Conservation (phyloP, 2,329 filamentous ascomycete genomes). For the Aspergillus candidus region DNA sequence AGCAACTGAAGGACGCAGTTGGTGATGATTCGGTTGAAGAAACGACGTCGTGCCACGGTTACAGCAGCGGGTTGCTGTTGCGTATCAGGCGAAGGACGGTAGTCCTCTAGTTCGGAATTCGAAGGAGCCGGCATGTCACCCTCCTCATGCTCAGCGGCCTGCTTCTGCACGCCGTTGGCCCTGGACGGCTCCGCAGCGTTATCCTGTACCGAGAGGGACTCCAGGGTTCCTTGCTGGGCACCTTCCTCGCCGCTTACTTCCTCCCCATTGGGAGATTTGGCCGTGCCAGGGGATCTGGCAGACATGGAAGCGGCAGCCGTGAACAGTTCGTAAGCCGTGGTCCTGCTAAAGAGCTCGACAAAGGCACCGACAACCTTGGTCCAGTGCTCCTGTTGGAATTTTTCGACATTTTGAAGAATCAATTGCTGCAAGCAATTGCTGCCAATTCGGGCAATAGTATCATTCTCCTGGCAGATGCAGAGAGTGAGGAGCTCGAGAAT, state of each 20-base stretch:
- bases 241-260: constrained; percentile 19
- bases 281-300: constrained; percentile 17
- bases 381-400: constrained; percentile 86
- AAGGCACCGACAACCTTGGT: constrained; percentile 91
- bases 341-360: constrained; percentile 89
- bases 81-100: constrained; percentile 66
- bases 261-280: constrained; percentile 29
- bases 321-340: constrained; percentile 92
- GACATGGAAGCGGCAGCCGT: constrained; percentile 61
- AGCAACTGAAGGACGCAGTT: constrained; percentile 94
- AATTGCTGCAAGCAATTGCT: constrained; percentile 97
- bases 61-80: constrained; percentile 89
- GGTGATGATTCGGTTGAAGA: constrained; percentile 99
- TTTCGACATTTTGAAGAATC: constrained; percentile 91
- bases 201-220: constrained; percentile 17
- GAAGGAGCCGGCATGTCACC: constrained; percentile 28
- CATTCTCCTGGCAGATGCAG: constrained; percentile 98
- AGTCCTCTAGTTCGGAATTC: constrained; percentile 67
- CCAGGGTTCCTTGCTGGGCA: constrained; percentile 17
- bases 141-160: constrained; percentile 27
- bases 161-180: constrained; percentile 24
- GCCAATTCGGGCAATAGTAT: constrained; percentile 94
- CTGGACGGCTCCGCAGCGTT: constrained; percentile 20
- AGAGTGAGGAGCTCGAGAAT: constrained; percentile 90
- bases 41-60: constrained; percentile 82